phyloP scores from a whole-genome alignment of 2,329 filamentous ascomycete genomes.

The Apiospora arundinis region DNA sequence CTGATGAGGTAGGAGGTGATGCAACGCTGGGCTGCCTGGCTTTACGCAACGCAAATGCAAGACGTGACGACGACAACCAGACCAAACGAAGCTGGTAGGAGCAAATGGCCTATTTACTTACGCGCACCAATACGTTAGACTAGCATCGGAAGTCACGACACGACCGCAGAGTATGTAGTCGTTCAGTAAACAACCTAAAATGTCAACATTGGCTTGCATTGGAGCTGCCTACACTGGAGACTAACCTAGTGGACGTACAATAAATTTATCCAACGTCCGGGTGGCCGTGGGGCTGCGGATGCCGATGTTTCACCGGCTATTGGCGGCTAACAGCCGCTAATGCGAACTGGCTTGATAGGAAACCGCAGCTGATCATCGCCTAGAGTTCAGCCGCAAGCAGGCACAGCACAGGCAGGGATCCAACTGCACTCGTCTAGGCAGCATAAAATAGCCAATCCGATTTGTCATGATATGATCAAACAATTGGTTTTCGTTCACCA shows the following conservation, averaged over 20 bases:
- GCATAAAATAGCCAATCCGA: not conserved
- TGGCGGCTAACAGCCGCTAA: conserved; percentile 6
- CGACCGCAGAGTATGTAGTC: not conserved
- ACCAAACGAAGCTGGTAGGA: not conserved
- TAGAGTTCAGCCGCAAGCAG: not conserved
- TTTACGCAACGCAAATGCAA: conserved; percentile 3
- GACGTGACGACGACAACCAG: not conserved
- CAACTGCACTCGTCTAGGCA: not conserved
- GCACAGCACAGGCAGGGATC: no score
- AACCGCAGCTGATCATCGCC: not conserved
- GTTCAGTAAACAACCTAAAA: not conserved
- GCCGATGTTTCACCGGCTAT: conserved; percentile 7
- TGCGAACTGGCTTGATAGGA: not conserved
- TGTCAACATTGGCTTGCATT: not conserved
- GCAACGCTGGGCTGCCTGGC: not conserved
- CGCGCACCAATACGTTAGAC: not conserved
- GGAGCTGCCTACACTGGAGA: not conserved
- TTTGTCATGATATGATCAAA: no score
- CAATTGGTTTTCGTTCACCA: no score
- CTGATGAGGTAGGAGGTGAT: not conserved
- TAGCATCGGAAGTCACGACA: not conserved
- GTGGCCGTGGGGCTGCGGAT: not conserved
- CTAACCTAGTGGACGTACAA: not conserved
- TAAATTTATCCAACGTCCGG: not conserved
- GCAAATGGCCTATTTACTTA: not conserved